phyloP scores from a whole-genome alignment of 2,329 filamentous ascomycete species.

The Aspergillus sp. region DNA sequence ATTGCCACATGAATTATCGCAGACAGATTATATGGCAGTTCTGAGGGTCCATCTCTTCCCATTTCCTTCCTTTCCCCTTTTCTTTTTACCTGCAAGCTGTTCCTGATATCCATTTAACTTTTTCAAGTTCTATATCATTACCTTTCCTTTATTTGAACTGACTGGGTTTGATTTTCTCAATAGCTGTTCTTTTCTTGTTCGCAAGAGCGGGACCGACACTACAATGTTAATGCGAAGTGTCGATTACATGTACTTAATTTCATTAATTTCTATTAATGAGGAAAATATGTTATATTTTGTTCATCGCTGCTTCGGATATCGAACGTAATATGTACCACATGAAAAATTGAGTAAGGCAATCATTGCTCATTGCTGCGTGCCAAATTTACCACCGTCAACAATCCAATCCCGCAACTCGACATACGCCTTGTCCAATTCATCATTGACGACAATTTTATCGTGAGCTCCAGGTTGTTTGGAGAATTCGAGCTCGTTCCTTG shows the following conservation, averaged over 20 bases:
- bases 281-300: constrained; percentile 16
- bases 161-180: constrained; percentile 20
- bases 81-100: constrained; percentile 23
- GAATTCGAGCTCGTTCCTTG: constrained; percentile 67
- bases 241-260: constrained; percentile 31
- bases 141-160: constrained; percentile 11
- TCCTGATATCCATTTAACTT: constrained; percentile 34
- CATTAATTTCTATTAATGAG: constrained; percentile 24
- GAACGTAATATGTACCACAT: not conserved
- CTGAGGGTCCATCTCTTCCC: constrained; percentile 7
- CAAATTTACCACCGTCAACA: constrained; percentile 36
- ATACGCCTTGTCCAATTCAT: constrained; percentile 55
- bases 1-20: constrained; percentile 9
- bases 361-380: constrained; percentile 19
- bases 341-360: not conserved
- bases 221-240: constrained; percentile 14
- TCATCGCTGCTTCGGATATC: not conserved
- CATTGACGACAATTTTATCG: constrained; percentile 61
- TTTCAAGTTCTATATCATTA: constrained; percentile 18
- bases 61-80: constrained; percentile 13
- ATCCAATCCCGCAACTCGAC: constrained; percentile 48
- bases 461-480: constrained; percentile 60
- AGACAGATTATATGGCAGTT: constrained; percentile 13
- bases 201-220: constrained; percentile 19
- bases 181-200: constrained; percentile 14